These are phyloP conservation scores for Tetracladium setigerum DNA, from an alignment of 495 filamentous ascomycete species.

Conservation along the genomic window DNA sequence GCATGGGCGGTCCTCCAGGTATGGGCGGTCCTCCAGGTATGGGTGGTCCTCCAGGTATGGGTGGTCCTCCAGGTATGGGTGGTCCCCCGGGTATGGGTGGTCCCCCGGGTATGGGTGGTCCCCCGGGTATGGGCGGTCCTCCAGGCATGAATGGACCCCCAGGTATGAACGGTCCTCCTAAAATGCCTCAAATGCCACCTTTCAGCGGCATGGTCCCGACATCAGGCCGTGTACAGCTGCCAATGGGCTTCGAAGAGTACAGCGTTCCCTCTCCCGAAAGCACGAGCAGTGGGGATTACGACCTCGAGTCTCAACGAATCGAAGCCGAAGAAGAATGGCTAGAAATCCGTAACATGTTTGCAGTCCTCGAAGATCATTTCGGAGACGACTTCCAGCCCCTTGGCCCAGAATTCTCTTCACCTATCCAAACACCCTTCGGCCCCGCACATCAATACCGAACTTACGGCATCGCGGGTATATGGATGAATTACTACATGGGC, in stretches of 20 bases:
- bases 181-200: conserved; percentile 18
- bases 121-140: conserved; percentile 13
- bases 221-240: conserved; percentile 40
- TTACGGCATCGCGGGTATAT: conserved; percentile 76
- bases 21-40: conserved; percentile 16
- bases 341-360: conserved; percentile 61
- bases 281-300: conserved; percentile 34
- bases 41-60: too few species aligned
- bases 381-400: conserved; percentile 73
- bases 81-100: too few species aligned
- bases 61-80: too few species aligned
- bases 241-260: conserved; percentile 40
- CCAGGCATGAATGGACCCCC: conserved; percentile 11
- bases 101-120: background rate
- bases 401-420: conserved; percentile 55
- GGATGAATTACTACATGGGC: conserved; percentile 76
- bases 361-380: conserved; percentile 54
- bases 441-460: conserved; percentile 75
- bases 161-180: conserved; percentile 16
- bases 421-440: conserved; percentile 72
- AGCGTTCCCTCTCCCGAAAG: conserved; percentile 24
- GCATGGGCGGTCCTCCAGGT: conserved; percentile 24
- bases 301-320: conserved; percentile 52
- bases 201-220: conserved; percentile 60
- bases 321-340: conserved; percentile 78